phyloP scores from a whole-genome alignment of 192 early-diverging fungal species.

The Coemansia sp. region DNA sequence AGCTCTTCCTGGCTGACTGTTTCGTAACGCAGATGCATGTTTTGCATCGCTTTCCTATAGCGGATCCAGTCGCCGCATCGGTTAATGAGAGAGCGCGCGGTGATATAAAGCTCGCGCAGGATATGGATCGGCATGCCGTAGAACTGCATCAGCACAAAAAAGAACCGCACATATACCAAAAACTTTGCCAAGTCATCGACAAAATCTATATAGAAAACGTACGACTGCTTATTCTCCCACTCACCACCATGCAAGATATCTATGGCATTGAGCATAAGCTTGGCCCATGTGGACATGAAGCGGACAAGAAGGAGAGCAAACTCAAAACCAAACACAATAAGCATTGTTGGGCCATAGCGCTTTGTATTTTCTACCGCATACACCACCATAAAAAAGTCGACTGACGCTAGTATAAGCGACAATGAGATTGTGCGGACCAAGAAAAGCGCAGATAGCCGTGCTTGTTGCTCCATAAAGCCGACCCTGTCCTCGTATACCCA shows the following conservation, averaged over 20 bases:
- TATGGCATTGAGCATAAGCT: slow-evolving; percentile 85
- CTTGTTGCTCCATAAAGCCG: slow-evolving; percentile 67
- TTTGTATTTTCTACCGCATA: slow-evolving; percentile 68
- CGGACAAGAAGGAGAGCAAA: slow-evolving; percentile 83
- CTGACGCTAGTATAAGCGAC: slow-evolving; percentile 57
- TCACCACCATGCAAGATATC: slow-evolving; percentile 67
- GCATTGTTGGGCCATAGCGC: slow-evolving; percentile 79
- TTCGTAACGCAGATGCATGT: slow-evolving; percentile 97
- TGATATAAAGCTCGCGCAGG: slow-evolving; percentile 94
- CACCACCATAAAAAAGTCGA: slow-evolving; percentile 75
- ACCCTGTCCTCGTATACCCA: slow-evolving; percentile 94
- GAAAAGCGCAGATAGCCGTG: slow-evolving; percentile 28
- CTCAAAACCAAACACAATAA: slow-evolving; percentile 99
- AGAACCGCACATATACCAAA: slow-evolving; percentile 84
- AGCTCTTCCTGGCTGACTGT: slow-evolving; percentile 85
- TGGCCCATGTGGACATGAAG: slow-evolving; percentile 73
- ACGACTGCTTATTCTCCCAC: slow-evolving; percentile 96
- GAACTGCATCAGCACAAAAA: slow-evolving; percentile 76
- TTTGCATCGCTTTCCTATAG: slow-evolving; percentile 90
- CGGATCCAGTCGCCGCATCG: slow-evolving; percentile 87
- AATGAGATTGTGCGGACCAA: slow-evolving; percentile 29
- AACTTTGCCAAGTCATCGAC: slow-evolving; percentile 88
- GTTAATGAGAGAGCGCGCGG: slow-evolving; percentile 84
- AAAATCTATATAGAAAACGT: slow-evolving; percentile 89
- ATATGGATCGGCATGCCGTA: slow-evolving; percentile 95